phyloP scores from a whole-genome alignment of 176 grass and related monocot genomes.

The Poa annua region DNA sequence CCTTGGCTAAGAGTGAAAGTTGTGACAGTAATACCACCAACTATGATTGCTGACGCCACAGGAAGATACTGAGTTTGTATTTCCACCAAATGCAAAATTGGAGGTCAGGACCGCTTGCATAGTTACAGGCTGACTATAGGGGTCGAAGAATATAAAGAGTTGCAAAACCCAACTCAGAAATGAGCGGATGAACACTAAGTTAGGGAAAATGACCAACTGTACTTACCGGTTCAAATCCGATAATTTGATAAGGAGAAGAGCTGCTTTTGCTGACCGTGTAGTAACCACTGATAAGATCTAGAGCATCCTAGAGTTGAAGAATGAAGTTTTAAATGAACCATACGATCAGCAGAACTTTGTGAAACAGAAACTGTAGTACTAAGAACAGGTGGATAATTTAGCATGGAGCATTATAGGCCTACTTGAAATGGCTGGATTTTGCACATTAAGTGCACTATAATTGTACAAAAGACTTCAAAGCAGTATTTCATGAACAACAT shows the following conservation, averaged over 20 bases:
- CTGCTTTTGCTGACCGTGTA: constrained; percentile 72
- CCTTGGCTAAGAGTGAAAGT: constrained; percentile 93
- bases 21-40: constrained; percentile 85
- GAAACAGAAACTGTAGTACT: neutral
- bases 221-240: constrained; percentile 82
- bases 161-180: neutral
- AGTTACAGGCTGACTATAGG: neutral
- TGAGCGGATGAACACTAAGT: neutral
- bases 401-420: constrained; percentile 13
- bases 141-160: neutral
- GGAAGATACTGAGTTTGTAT: constrained; percentile 77
- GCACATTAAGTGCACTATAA: neutral
- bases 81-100: constrained; percentile 8
- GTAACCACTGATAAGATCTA: constrained; percentile 83
- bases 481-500: constrained; percentile 5
- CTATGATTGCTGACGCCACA: constrained; percentile 80
- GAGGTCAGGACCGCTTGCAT: constrained; percentile 2
- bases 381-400: constrained; percentile 30
- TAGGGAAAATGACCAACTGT: constrained; percentile 17
- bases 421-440: constrained; percentile 14
- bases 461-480: neutral
- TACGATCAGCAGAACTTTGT: constrained; percentile 15
- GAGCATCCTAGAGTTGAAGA: constrained; percentile 75
- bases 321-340: constrained; percentile 38
- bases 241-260: constrained; percentile 68